Evolutionary conservation across 2,329 filamentous ascomycete genomes (phyloP), one percentile per base, ranked within the genome.

Genomic region (Sclerotinia spermophila): DNA sequence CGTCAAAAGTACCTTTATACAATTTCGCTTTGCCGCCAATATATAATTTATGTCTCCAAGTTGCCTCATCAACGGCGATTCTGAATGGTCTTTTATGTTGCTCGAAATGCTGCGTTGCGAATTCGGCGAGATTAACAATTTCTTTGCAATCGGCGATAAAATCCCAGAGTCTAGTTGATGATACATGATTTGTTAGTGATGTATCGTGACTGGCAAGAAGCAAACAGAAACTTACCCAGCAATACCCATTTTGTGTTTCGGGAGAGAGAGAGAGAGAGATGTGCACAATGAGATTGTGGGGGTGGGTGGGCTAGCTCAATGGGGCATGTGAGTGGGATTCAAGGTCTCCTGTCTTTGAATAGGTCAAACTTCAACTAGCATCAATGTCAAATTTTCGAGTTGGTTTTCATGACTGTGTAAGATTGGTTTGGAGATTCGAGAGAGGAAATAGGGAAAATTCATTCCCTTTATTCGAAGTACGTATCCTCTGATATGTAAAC

Each of bases 31-130:
- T 51, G 7, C 71, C 53, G 3, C 71, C 53, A 7, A 72, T 97
- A 96, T 21, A 53, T 27, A 65, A 30, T 30, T 51, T 53, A 53
- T 65, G 33, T 53, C 62, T 97, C 90, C 95, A 95, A 97, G 97
- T 97, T 2, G 93, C 93, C 75, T 96, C 91, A 78, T 98, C 94
- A 73, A 98, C 91, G 45, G 95, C 94, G 56, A 98, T 85, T 27
- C 93, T 90, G 55, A 97, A 84, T 0, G 93, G 93, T 3, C 89
- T 86, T 42, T 86, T 85, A 17, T 87, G 87, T 64, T 84, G 81
- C 76, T 92, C 87, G 74, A 96, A 86, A 76, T 92, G 90, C 53
- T 92, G 87, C 48, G 92, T 85, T 42, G 93, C 91, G 68, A 97
- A 86, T 38, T 64, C 30, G 19, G 68, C 35, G 7, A 70, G 44